These are phyloP conservation scores for Ramichloridium luteum DNA, from an alignment of 2,329 filamentous ascomycete genomes.

Conservation along the genomic window DNA sequence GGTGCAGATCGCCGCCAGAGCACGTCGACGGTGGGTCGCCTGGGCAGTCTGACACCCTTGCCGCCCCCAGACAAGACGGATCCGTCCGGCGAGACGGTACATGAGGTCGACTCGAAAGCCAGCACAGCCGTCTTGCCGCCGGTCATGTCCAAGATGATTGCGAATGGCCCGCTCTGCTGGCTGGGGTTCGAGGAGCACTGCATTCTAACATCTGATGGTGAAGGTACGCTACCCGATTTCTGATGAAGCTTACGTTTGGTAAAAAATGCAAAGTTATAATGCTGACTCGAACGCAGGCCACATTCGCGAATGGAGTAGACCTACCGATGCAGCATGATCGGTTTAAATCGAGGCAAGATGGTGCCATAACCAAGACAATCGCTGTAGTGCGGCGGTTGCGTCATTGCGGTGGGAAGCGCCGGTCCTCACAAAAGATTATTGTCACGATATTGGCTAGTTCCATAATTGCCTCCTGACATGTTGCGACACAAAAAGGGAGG, in stretches of 20 bases:
- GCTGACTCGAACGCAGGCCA: slow-evolving; percentile 43
- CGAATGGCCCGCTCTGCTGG: slow-evolving; percentile 79
- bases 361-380: neutral
- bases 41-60: slow-evolving; percentile 50
- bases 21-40: slow-evolving; percentile 42
- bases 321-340: slow-evolving; percentile 31
- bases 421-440: too few relatives aligned
- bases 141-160: slow-evolving; percentile 74
- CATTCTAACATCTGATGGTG: slow-evolving; percentile 54
- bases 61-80: slow-evolving; percentile 5
- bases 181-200: slow-evolving; percentile 86
- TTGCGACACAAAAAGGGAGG: neutral
- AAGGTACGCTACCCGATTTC: slow-evolving; percentile 5
- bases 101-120: slow-evolving; percentile 73
- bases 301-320: slow-evolving; percentile 62
- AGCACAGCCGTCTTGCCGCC: slow-evolving; percentile 78
- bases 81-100: slow-evolving; percentile 35
- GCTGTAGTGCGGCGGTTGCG: neutral
- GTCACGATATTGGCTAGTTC: neutral
- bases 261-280: slow-evolving; percentile 5
- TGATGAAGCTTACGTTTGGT: slow-evolving; percentile 7
- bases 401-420: neutral
- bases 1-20: slow-evolving; percentile 27
- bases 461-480: neutral
- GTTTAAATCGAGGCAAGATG: neutral